phyloP scores from a whole-genome alignment of 2,329 filamentous ascomycete species.

The Phoma herbarum region DNA sequence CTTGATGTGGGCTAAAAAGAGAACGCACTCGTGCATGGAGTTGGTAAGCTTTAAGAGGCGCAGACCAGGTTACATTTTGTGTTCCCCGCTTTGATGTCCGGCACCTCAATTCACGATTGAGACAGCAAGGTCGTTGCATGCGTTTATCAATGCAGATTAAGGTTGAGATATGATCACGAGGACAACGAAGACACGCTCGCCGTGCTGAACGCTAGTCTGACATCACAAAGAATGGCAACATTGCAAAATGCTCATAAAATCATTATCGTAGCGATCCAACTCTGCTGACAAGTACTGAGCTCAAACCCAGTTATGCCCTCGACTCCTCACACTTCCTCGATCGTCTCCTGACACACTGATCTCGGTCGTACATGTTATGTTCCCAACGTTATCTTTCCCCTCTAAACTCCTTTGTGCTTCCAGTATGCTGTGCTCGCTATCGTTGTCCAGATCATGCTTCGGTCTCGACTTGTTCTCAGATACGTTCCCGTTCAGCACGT shows the following conservation, averaged over 20 bases:
- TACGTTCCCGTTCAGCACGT: slow-evolving; percentile 14
- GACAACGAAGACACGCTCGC: neutral
- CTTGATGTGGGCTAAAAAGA: neutral
- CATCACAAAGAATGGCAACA: neutral
- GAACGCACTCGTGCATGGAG: neutral
- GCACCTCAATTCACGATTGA: neutral
- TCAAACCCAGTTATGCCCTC: slow-evolving; percentile 15
- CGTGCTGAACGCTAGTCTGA: neutral
- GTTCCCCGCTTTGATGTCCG: too few species aligned
- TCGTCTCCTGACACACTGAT: slow-evolving; percentile 14
- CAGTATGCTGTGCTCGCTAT: slow-evolving; percentile 14
- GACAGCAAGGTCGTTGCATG: neutral
- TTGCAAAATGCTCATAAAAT: neutral
- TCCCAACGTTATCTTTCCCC: slow-evolving; percentile 5
- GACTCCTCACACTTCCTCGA: slow-evolving; percentile 3
- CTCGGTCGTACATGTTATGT: slow-evolving; percentile 17
- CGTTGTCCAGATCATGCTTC: slow-evolving; percentile 18
- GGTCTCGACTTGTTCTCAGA: neutral
- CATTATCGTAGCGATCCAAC: neutral
- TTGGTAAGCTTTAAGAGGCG: too few species aligned
- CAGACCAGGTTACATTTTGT: too few species aligned
- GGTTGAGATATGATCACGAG: neutral
- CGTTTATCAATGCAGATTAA: neutral
- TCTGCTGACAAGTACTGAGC: neutral
- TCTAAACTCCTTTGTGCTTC: slow-evolving; percentile 7